Conservation (phyloP, 305 asterid species). For the Solanum hybrid region DNA sequence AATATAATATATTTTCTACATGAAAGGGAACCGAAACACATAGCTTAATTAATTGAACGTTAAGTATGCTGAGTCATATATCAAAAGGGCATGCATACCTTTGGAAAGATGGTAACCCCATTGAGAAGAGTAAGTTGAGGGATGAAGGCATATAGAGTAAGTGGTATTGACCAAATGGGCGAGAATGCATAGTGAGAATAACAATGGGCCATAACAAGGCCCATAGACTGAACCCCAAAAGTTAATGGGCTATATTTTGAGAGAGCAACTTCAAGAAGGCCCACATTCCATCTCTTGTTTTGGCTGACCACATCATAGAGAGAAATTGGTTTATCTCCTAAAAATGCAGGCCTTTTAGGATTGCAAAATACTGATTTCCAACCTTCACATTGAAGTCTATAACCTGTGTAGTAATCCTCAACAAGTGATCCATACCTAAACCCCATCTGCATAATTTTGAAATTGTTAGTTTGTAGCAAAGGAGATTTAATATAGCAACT, state of each 20-base stretch:
- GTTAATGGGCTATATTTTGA: constrained; percentile 54
- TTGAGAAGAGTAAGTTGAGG: constrained; percentile 62
- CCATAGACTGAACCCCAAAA: constrained; percentile 41
- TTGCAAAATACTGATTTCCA: constrained; percentile 63
- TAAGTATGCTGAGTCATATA: background rate
- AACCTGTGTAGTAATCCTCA: constrained; percentile 75
- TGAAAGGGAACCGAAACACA: background rate
- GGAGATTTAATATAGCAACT: background rate
- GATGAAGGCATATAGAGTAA: constrained; percentile 42
- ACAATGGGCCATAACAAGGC: constrained; percentile 35
- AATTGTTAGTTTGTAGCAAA: background rate
- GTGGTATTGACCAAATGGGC: constrained; percentile 48
- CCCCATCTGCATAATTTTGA: constrained; percentile 37
- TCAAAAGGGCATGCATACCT: constrained; percentile 37
- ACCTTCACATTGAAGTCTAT: constrained; percentile 68
- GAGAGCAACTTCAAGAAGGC: constrained; percentile 64
- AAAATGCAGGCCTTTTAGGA: constrained; percentile 62
- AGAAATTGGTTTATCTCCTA: constrained; percentile 65
- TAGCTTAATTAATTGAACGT: background rate
- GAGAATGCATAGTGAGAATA: constrained; percentile 52
- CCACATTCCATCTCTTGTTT: constrained; percentile 60
- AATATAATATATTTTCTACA: background rate
- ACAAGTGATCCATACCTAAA: constrained; percentile 74
- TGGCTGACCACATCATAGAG: constrained; percentile 51
- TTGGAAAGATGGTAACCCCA: constrained; percentile 47